phyloP scores from a whole-genome alignment of 2,329 filamentous ascomycete genomes.

The Epichloe scottii region DNA sequence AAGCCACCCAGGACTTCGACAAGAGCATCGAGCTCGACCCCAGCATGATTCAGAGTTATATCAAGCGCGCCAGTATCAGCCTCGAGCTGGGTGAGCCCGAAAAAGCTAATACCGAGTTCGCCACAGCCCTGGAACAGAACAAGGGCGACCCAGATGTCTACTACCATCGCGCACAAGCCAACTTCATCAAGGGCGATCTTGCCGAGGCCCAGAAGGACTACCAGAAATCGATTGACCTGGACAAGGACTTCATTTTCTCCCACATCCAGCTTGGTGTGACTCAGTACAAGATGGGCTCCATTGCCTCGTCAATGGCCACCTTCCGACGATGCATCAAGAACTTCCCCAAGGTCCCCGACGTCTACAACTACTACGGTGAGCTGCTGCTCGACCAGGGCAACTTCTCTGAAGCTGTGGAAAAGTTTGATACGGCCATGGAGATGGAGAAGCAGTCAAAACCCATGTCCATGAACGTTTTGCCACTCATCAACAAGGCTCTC shows the following conservation, averaged over 20 bases:
- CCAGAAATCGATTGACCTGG: conserved; percentile 96
- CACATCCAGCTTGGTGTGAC: conserved; percentile 98
- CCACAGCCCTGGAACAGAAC: conserved; percentile 73
- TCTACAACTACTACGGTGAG: conserved; percentile 99
- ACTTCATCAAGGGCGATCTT: conserved; percentile 95
- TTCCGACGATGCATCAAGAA: conserved; percentile 98
- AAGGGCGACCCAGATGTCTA: conserved; percentile 89
- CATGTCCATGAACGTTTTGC: conserved; percentile 92
- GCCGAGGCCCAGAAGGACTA: conserved; percentile 94
- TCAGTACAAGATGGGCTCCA: conserved; percentile 98
- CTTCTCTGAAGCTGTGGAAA: conserved; percentile 88
- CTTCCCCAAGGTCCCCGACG: conserved; percentile 90
- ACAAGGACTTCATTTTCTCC: conserved; percentile 94
- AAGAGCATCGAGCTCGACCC: conserved; percentile 88
- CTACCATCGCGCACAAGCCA: conserved; percentile 95
- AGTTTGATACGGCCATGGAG: conserved; percentile 96
- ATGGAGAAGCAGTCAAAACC: conserved; percentile 95
- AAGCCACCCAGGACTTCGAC: conserved; percentile 74
- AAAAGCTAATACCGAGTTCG: conserved; percentile 80
- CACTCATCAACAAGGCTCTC: conserved; percentile 95
- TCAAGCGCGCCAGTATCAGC: conserved; percentile 97
- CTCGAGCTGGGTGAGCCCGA: conserved; percentile 82
- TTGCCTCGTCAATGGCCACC: conserved; percentile 95
- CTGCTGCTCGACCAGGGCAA: conserved; percentile 93
- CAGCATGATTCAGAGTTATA: conserved; percentile 85